A percentile compares a stretch with the other conserved stretches of the same genome.
Conservation (phyloP, 2,329 filamentous ascomycete genomes). For the Colletotrichum tabaci region DNA sequence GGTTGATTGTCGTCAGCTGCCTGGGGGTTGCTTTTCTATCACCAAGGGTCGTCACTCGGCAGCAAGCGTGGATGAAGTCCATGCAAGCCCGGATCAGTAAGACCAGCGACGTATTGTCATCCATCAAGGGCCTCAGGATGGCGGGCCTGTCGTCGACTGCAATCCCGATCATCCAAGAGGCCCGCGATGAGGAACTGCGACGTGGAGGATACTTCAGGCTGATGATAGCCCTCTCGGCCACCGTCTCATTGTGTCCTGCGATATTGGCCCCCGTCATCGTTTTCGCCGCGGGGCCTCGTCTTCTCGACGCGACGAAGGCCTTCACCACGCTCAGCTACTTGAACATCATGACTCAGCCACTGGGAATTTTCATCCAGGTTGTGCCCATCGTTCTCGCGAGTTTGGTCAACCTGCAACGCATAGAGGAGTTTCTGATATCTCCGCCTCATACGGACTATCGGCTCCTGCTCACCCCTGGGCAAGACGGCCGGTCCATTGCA, state of each 20-base stretch:
- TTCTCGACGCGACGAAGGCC: not conserved
- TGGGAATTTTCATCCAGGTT: not conserved
- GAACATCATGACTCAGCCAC: not conserved
- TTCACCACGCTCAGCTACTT: not conserved
- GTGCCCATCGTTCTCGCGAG: not conserved
- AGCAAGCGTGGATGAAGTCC: constrained; percentile 46
- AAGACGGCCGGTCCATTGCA: too few species aligned
- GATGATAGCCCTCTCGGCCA: not conserved
- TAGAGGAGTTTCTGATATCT: not conserved
- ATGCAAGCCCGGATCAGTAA: constrained; percentile 42
- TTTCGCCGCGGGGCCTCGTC: not conserved
- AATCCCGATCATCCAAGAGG: constrained; percentile 48
- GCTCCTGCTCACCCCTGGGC: not conserved
- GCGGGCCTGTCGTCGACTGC: constrained; percentile 44
- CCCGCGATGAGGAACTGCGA: constrained; percentile 50
- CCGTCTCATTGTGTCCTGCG: not conserved
- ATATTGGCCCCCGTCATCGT: not conserved
- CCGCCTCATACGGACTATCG: not conserved
- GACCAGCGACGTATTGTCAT: constrained; percentile 40
- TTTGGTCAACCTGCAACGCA: constrained; percentile 4
- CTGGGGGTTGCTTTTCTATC: constrained; percentile 35
- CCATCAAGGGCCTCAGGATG: constrained; percentile 33
- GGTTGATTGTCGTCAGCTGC: constrained; percentile 54
- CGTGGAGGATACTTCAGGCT: constrained; percentile 42
- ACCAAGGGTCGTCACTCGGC: constrained; percentile 50